Evolutionary conservation across 768 basidiomycete species (phyloP), one percentile per base, ranked within the genome.

Genomic region (Pholiota microspora): DNA sequence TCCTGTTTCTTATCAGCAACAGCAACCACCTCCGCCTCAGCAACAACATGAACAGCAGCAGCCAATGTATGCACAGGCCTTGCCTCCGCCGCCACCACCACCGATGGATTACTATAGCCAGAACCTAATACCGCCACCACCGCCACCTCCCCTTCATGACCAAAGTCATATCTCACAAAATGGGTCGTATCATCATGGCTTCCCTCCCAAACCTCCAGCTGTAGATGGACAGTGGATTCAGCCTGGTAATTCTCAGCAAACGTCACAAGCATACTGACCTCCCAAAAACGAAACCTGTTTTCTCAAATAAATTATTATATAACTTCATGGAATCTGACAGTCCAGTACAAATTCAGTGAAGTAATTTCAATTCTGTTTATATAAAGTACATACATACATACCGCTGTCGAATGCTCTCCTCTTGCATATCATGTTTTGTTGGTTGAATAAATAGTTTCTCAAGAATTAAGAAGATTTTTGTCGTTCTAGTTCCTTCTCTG

Each of bases 141-240:
- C 78, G 25, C 72, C 72, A 16, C 65, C 70, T 16, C 67, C 67
- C 27, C 57, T 55, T 47, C 23, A 57, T 31, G 51, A 53, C 18
- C 40, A 49, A 34, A 45, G 51, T 6, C 62, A 31, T 29, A 36
- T 38, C 21, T 45, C 70, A 32, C 62, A 64, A 23, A 59, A 69
- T 48, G 68, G 68, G 13, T 62, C 69, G 46, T 69, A 65, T 60
- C 54, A 64, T 50, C 59, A 65, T 27, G 65, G 64, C 15, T 71
- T 69, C 15, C 73, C 71, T 13, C 77, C 79, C 35, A 74, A 76
- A 51, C 74, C 74, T 35, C 73, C 76, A 10, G 61, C 67, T 49
- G 56, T 71, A 4, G 69, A 71, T 51, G 64, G 66, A 23, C 73
- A 75, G 51, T 77, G 77, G 73, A 55, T 61, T 10, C 66, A 67